Evolutionary conservation across 768 basidiomycete species (phyloP), one percentile per base, ranked within the genome.

Genomic region (Leccinum obscurum): DNA sequence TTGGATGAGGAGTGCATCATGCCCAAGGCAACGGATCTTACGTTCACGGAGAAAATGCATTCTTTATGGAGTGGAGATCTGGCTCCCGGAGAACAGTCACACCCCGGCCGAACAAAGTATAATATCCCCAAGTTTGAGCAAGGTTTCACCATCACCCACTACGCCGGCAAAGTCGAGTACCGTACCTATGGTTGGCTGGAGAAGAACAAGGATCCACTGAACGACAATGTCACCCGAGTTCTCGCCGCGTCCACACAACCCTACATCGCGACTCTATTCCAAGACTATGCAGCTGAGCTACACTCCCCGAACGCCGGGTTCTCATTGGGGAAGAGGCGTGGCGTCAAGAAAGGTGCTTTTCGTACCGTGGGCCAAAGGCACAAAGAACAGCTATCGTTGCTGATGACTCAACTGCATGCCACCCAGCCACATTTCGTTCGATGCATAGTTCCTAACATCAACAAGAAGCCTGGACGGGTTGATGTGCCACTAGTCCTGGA

Each of bases 1-100:
- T 77, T 99, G 37, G 97, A 99, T 72, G 97, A 98, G 71, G 96
- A 98, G 64, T 98, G 96, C 72, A 98, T 99, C 75, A 99, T 98
- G 96, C 97, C 96, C n/a, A 94, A 93, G 72, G 96, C 96, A 4
- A 93, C 90, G 13, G 96, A 99, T 73, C 76, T 85, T 48, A 98
- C 95, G 0, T 98, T 99, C 77, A 93, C 94, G 34, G 85, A 93
- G 76, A 98, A 98, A 75, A 83, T 98, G 3, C 83, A 93, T 66
- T 79, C 83, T 13, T 78, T 93, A 60, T 98, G 95, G 95, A 60
- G 63, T 20, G 67, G 72, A 20, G 74, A 75, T 41, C 78, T 78
- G 17, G 70, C 77, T 26, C 68, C 75, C 28, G 75, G 74, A 9
- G 81, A 85, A 51, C 73, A 77, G 17, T 77, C 76, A 13, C 92